Conservation (phyloP, 768 basidiomycete genomes). For the Tubosaeta sp. region DNA sequence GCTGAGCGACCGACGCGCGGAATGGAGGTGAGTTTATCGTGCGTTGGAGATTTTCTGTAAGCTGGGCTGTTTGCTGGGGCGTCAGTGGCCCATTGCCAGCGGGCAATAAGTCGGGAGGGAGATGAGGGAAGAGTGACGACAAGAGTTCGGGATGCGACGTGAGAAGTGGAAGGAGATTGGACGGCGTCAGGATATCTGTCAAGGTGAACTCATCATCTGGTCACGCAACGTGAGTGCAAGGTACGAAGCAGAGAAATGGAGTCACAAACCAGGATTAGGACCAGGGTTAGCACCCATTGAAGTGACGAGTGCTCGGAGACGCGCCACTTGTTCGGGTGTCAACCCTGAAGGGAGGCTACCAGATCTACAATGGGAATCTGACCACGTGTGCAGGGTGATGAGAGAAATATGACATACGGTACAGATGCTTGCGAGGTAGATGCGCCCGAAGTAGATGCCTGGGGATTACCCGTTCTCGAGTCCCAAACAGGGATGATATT, state of each 20-base stretch:
- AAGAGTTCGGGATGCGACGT: constrained; percentile 64
- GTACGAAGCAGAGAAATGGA: background rate
- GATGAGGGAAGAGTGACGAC: constrained; percentile 69
- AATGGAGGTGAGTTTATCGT: constrained; percentile 84
- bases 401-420: constrained; percentile 13
- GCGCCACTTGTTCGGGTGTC: constrained; percentile 65
- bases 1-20: constrained; percentile 68
- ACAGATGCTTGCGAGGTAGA: constrained; percentile 33
- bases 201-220: constrained; percentile 53
- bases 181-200: constrained; percentile 70
- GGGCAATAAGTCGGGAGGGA: constrained; percentile 72
- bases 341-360: constrained; percentile 14
- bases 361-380: constrained; percentile 7
- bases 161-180: constrained; percentile 71
- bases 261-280: constrained; percentile 13
- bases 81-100: constrained; percentile 46
- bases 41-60: constrained; percentile 57
- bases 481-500: constrained; percentile 60
- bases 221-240: constrained; percentile 2
- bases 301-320: constrained; percentile 51
- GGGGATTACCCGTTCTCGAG: constrained; percentile 33
- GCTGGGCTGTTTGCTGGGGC: constrained; percentile 19
- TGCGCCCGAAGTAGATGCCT: constrained; percentile 38
- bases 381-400: background rate
- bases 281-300: constrained; percentile 37